A percentile compares a stretch with the other conserved stretches of the same genome.
Conservation (phyloP, 345 rosid species). For the Eucalyptus fibrosa region DNA sequence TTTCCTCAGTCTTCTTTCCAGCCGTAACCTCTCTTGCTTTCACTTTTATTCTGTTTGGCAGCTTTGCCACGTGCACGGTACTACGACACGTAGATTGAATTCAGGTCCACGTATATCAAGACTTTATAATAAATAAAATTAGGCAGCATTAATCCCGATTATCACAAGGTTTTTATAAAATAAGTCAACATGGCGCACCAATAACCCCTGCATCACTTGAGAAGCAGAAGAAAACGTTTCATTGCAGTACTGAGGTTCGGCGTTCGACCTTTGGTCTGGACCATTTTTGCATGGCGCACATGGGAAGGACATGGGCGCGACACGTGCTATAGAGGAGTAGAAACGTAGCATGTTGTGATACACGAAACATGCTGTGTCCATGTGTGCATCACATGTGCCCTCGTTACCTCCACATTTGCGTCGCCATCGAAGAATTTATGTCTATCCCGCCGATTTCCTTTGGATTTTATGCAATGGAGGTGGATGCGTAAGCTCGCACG, state of each 20-base stretch:
- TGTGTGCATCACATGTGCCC: background rate
- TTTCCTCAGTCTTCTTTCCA: background rate
- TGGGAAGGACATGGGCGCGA: background rate
- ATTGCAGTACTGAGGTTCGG: background rate
- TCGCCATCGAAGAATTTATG: background rate
- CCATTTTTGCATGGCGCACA: background rate
- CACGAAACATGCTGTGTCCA: background rate
- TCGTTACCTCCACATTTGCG: background rate
- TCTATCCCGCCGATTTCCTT: background rate
- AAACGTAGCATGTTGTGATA: background rate
- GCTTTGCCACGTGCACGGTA: background rate
- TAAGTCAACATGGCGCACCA: background rate
- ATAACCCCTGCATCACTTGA: background rate
- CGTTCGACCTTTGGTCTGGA: background rate
- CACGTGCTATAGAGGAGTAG: background rate
- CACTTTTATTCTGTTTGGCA: rapidly evolving
- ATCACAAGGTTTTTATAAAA: too few relatives aligned
- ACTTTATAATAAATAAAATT: background rate
- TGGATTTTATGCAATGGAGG: background rate
- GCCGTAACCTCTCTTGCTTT: background rate
- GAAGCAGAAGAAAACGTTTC: background rate
- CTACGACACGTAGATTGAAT: background rate
- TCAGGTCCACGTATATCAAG: background rate
- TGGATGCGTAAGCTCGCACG: background rate
- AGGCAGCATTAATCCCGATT: background rate